phyloP scores from a whole-genome alignment of 2,329 filamentous ascomycete genomes.

The Elsinoe fawcettii region DNA sequence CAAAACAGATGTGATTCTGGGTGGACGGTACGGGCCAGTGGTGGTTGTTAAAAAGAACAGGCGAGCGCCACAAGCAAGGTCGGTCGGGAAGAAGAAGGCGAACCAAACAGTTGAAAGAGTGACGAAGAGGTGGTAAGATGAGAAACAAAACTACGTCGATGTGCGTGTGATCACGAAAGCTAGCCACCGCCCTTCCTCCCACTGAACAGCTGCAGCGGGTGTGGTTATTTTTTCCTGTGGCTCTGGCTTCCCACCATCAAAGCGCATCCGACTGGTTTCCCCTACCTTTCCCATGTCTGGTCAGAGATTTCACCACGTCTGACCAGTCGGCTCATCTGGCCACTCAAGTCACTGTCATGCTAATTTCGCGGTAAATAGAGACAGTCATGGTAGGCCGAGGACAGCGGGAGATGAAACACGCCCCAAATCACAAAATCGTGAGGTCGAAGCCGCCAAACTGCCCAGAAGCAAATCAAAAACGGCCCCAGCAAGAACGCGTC shows the following conservation, averaged over 20 bases:
- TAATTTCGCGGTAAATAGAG: slow-evolving; percentile 4
- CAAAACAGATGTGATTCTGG: slow-evolving; percentile 6
- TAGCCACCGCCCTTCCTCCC: background rate
- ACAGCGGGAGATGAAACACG: slow-evolving; percentile 7
- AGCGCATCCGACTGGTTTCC: background rate
- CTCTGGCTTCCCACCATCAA: background rate
- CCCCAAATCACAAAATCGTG: background rate
- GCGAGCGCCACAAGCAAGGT: slow-evolving; percentile 11
- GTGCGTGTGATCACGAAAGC: slow-evolving; percentile 2
- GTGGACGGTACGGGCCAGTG: background rate
- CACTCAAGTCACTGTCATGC: background rate
- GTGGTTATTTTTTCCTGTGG: slow-evolving; percentile 2
- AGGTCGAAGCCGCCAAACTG: background rate
- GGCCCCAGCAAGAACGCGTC: background rate
- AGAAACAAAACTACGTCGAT: slow-evolving; percentile 11
- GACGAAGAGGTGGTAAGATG: slow-evolving; percentile 13
- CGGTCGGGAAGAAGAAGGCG: background rate
- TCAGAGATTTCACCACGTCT: slow-evolving; percentile 8
- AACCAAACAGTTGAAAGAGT: background rate
- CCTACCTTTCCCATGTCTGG: background rate
- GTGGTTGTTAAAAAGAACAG: slow-evolving; percentile 5
- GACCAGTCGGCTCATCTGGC: background rate
- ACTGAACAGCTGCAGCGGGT: background rate
- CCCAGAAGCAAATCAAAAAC: background rate
- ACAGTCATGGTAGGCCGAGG: background rate